Percentiles rank a stretch among this genome's conserved stretches.
These are phyloP conservation scores for Neurospora terricola DNA, from an alignment of 495 filamentous ascomycete genomes.

Conservation along the genomic window DNA sequence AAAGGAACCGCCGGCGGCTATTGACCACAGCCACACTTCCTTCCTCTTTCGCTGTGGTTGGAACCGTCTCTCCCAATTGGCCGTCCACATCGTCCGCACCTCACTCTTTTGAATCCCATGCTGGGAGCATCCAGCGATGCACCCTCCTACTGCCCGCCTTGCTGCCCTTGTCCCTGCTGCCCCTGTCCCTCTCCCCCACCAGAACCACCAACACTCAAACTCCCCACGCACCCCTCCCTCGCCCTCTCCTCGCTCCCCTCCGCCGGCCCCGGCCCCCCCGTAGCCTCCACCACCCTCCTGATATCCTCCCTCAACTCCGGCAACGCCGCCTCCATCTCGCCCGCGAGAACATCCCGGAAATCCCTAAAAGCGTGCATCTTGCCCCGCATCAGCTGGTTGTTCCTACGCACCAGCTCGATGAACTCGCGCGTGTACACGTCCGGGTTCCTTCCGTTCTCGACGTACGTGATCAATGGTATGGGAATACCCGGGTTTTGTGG, in stretches of 20 bases:
- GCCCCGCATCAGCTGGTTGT: conserved; percentile 78
- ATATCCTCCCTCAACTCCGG: conserved; percentile 70
- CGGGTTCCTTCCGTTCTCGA: conserved; percentile 87
- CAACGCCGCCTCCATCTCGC: conserved; percentile 67
- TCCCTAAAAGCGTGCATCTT: conserved; percentile 68
- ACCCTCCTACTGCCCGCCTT: not conserved
- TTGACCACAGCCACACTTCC: not conserved
- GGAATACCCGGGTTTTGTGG: conserved; percentile 43
- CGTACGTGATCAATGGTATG: conserved; percentile 86
- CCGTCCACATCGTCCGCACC: not conserved
- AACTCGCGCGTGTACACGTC: conserved; percentile 98
- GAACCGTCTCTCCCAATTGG: not conserved
- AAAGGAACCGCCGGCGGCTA: not conserved
- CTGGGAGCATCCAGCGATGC: not conserved
- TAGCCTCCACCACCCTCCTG: conserved; percentile 44
- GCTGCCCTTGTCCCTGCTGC: not conserved
- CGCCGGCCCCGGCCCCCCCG: conserved; percentile 15
- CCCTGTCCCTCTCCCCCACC: not conserved
- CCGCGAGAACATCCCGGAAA: conserved; percentile 74
- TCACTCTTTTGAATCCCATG: not conserved
- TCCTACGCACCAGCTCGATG: conserved; percentile 76
- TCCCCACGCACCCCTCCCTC: not conserved
- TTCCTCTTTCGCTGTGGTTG: not conserved
- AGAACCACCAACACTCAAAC: not conserved
- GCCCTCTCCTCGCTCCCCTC: not conserved